Evolutionary conservation across 2,329 filamentous ascomycete species (phyloP), one percentile per base, ranked within the genome.

Genomic region (Aspergillus udagawae): DNA sequence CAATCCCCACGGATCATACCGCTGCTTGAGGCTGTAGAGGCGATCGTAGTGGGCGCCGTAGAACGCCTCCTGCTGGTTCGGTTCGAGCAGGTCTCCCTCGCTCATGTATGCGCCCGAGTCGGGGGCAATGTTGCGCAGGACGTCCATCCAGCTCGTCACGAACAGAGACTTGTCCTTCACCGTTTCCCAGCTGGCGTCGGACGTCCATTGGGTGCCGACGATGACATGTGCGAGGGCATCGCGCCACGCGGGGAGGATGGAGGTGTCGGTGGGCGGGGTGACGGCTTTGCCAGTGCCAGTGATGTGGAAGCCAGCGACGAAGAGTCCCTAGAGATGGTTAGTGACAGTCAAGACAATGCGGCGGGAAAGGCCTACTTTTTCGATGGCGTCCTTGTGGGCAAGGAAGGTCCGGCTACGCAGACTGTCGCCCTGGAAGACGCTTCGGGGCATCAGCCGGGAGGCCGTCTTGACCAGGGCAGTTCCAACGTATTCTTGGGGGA

Each of bases 1-100:
- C 5, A 85, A 56, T 1, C 67, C 63, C 0, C 70, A 64, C 0
- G 79, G 79, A 59, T 86, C 83, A 61, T 79, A 84, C 63, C 75
- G 79, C 35, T 71, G 64, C 76, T 86, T 86, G 28, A 85, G 72
- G 9, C 55, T 47, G 20, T 63, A 66, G 44, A 73, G 52, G 1
- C 63, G 63, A 1, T 42, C 47, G 49, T 73, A 73, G 54, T 70
- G 67, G 0, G 52, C 54, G 6, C 68, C 70, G 23, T 69, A 73
- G 56, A 71, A 72, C 0, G 68, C 59, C 56, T 66, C 56, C 58
- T 73, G 64, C 61, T 67, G 72, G 48, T 67, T 50, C 2, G 70
- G 69, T 54, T 73, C 68, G 27, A 62, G 68, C 49, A 79, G 78
- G 65, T 82, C 75, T 2, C 76, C 80, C 69, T 85, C 82, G 62